Base-by-base conservation (phyloP, 768 basidiomycete species). In the Suillus discolor region DNA sequence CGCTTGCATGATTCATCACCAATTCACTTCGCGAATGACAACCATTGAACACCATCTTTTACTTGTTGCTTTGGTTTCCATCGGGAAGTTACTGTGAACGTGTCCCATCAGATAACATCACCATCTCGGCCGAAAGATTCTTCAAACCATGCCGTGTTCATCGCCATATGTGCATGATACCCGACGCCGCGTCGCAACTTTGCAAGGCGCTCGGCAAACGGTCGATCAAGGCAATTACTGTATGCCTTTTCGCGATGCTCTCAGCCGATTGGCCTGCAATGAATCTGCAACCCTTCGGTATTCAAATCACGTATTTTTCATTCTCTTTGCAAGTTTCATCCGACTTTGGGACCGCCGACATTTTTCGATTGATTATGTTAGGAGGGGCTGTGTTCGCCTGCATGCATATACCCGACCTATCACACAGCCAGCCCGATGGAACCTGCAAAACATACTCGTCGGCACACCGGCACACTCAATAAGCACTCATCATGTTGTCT, bases 1-100 rank as follows among this genome's bases (percentile, higher is more conserved):
- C 20, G 54, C 12, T 55, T 55, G 54, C 54, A 31, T 31, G 31
- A 31, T 31, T 11, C 7, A 55, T 55, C 31, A 54, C 31, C 31
- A 28, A 20, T 34, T 55, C 34, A n/a, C 31, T 55, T 34, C 20
- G 31, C 6, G 12, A 34, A n/a, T n/a, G 20, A 34, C 54, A 34
- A 12, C 11, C 11, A 4, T 55, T 13, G 34, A 55, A 55, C 53
- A 54, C 2, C 28, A 20, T 54, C 18, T 34, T 54, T 54, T 11
- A 54, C 54, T 55, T 55, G 54, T 55, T 36, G 54, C 34, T 36
- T 55, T 55, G 31, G 54, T 55, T 55, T 55, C 54, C 31, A 11
- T 31, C 31, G 34, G 11, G 18, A 20, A 54, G 53, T 20, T 34
- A 36, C 36, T n/a, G 54, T n/a, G 34, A 36, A n/a, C 20, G 15